phyloP scores from a whole-genome alignment of 805 yeast species.

The Metschnikowia henanensis region DNA sequence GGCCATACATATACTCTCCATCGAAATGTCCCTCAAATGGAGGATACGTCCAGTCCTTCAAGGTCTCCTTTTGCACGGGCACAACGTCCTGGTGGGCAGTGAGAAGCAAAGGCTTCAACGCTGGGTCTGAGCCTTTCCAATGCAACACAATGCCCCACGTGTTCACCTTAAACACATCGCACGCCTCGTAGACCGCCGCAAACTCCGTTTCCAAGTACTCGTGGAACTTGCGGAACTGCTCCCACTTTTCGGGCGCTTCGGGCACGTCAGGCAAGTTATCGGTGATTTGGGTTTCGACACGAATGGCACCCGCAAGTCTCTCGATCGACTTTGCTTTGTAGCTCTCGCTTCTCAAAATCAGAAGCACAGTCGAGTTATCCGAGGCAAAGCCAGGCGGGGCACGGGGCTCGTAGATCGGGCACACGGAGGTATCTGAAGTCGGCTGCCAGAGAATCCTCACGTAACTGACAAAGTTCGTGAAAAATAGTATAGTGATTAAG shows the following conservation, averaged over 20 bases:
- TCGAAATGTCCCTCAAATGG: constrained; percentile 39
- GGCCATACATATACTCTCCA: constrained; percentile 23
- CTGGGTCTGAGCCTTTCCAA: constrained; percentile 33
- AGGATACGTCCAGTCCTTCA: constrained; percentile 39
- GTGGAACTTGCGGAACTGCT: constrained; percentile 24
- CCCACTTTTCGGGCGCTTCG: constrained; percentile 54
- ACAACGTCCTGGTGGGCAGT: constrained; percentile 45
- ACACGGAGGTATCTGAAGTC: constrained; percentile 6
- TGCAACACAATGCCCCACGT: constrained; percentile 17
- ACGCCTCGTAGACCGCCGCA: constrained; percentile 10
- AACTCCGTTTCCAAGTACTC: constrained; percentile 14
- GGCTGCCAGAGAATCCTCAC: constrained; percentile 13
- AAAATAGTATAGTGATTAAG: constrained; percentile 5
- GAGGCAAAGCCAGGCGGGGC: constrained; percentile 23
- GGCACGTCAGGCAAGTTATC: constrained; percentile 49
- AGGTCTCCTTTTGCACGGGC: constrained; percentile 39
- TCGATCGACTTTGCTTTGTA: constrained; percentile 38
- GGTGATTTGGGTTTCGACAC: constrained; percentile 60
- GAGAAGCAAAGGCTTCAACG: constrained; percentile 36
- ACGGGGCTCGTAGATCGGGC: constrained; percentile 14
- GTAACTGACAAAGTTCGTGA: constrained; percentile 10
- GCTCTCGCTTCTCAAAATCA: constrained; percentile 31
- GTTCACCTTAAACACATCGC: constrained; percentile 14
- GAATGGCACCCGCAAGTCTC: constrained; percentile 57
- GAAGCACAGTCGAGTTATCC: constrained; percentile 30